Base-by-base conservation (phyloP, 148 eudicot species). In the Rhododendron griersonianum region DNA sequence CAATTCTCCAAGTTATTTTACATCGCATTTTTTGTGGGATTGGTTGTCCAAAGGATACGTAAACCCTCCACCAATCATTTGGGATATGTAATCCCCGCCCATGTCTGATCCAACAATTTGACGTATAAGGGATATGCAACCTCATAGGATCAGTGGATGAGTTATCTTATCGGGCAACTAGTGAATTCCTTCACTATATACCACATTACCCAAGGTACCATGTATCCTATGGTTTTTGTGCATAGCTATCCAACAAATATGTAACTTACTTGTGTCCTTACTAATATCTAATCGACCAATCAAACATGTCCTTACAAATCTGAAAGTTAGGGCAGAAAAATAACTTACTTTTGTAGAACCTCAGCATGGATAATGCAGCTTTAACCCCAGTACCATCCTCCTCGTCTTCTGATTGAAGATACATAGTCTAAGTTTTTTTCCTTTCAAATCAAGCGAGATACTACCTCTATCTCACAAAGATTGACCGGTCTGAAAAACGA, bases 281-380 rank as follows among this genome's bases (percentile, higher is more conserved):
- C 41, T 39, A 39, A 39, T 39, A 39, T 39, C 41, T 39, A 65
- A 23, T 25, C 8, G 71, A 30, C 39, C 39, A 71, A 30, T 71
- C 76, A 71, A 30, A 71, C 7, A 71, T 13, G 39, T 30, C 76
- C 76, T 71, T 30, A 11, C 76, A 48, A 13, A 41, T n/a, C 33
- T 25, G 21, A 65, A 59, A 41, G 16, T 4, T 21, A 55, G n/a
- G 25, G 35, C 19, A 15, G 21, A 65, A 53, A 71, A 86, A 67
- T 1, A 85, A 79, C 98, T 85, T 86, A 96, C 98, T 90, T 88
- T 94, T 96, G 91, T 96, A 96, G 89, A 96, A 95, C 14, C 83
- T 94, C 78, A 96, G 93, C 91, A 96, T 84, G 63, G 94, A 93
- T 77, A 96, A 77, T 3, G 99, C 98, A 86, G 93, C 93, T 90